These are phyloP conservation scores for Penicillium sclerotigenum DNA, from an alignment of 2,329 filamentous ascomycete genomes.

Conservation along the genomic window DNA sequence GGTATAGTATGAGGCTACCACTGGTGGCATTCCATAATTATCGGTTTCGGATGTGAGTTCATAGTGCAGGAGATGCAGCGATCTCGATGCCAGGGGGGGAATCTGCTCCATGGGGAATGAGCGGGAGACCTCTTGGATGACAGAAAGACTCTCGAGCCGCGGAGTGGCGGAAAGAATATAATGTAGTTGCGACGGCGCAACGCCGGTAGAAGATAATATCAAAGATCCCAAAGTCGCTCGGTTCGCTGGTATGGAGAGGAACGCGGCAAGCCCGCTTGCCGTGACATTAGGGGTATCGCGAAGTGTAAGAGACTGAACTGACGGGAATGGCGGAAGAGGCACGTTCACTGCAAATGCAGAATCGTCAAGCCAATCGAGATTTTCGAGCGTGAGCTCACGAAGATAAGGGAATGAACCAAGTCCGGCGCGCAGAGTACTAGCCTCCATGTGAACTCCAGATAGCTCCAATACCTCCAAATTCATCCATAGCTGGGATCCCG, in stretches of 20 bases:
- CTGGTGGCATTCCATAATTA: conserved; percentile 54
- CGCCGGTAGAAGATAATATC: conserved; percentile 67
- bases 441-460: conserved; percentile 37
- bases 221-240: conserved; percentile 63
- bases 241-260: conserved; percentile 61
- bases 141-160: conserved; percentile 48
- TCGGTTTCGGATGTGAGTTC: conserved; percentile 66
- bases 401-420: conserved; percentile 65
- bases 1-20: conserved; percentile 67
- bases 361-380: conserved; percentile 69
- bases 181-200: conserved; percentile 48
- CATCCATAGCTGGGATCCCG: conserved; percentile 49
- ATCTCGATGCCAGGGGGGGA: conserved; percentile 64
- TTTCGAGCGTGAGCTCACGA: conserved; percentile 69
- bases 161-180: conserved; percentile 43
- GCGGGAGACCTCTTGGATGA: conserved; percentile 55
- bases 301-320: conserved; percentile 69
- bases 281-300: conserved; percentile 70
- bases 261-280: conserved; percentile 64
- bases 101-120: conserved; percentile 56
- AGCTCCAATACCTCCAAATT: conserved; percentile 45
- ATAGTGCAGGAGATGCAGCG: conserved; percentile 71
- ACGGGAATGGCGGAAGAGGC: conserved; percentile 68
- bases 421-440: conserved; percentile 60
- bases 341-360: conserved; percentile 67